A percentile compares a stretch with the other conserved stretches of the same genome.
phyloP scores from a whole-genome alignment of 768 basidiomycete species.

The Fibroporia radiculosa region DNA sequence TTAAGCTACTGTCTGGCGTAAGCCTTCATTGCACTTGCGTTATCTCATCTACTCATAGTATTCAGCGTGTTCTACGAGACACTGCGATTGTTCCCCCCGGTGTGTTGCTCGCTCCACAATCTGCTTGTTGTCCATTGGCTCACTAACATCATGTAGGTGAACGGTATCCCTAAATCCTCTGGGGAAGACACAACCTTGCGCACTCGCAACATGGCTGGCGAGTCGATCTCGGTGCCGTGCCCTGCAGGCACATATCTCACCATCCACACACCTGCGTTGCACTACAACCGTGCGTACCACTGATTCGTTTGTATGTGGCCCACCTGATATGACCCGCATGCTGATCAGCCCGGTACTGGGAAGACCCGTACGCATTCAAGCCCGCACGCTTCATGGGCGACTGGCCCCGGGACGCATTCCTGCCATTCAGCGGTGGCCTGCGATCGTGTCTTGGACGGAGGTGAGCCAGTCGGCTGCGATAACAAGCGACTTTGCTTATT shows the following conservation, averaged over 20 bases:
- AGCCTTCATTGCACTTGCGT: neutral
- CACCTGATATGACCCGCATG: neutral
- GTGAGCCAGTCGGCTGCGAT: slow-evolving; percentile 22
- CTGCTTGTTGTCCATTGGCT: neutral
- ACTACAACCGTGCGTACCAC: slow-evolving; percentile 22
- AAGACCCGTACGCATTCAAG: slow-evolving; percentile 28
- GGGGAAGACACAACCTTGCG: slow-evolving; percentile 18
- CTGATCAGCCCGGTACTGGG: slow-evolving; percentile 29
- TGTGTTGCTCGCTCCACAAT: slow-evolving; percentile 9
- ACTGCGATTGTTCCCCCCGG: slow-evolving; percentile 24
- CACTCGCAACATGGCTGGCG: slow-evolving; percentile 14
- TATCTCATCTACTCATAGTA: neutral
- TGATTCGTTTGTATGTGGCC: neutral
- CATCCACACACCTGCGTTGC: slow-evolving; percentile 17
- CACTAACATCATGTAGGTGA: neutral
- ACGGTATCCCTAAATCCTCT: slow-evolving; percentile 11
- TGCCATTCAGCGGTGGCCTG: slow-evolving; percentile 44
- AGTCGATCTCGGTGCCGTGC: slow-evolving; percentile 15
- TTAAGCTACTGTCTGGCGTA: slow-evolving; percentile 22
- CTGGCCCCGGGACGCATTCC: slow-evolving; percentile 47
- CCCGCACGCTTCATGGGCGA: slow-evolving; percentile 43
- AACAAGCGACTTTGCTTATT: neutral
- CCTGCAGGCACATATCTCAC: slow-evolving; percentile 16
- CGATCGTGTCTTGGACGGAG: slow-evolving; percentile 39
- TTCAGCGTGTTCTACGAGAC: slow-evolving; percentile 25